Evolutionary conservation across 768 basidiomycete species (phyloP).

Genomic region (Boletus rubropictus): DNA sequence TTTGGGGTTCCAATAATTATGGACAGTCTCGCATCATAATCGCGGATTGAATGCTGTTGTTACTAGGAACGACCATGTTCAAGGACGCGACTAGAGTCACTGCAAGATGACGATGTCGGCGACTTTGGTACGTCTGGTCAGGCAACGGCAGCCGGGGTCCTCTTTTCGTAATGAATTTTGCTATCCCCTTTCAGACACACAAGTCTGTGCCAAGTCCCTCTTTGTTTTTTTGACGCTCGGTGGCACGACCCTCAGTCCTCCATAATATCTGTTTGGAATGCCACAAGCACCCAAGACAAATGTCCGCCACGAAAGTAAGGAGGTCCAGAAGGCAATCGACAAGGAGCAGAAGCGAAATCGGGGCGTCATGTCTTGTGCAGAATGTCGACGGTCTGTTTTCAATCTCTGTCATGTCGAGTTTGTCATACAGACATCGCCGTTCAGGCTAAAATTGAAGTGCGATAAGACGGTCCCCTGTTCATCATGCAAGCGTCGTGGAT

Average conservation of each 20-base stretch:
- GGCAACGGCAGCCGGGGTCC: too few species aligned
- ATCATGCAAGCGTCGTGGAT: constrained; percentile 66
- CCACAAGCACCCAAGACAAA: constrained; percentile 48
- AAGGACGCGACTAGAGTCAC: neutral
- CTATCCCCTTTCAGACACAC: neutral
- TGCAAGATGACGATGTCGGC: too few species aligned
- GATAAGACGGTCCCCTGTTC: constrained; percentile 60
- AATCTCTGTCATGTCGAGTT: neutral
- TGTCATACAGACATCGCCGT: neutral
- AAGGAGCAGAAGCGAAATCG: constrained; percentile 63
- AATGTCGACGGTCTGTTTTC: constrained; percentile 50
- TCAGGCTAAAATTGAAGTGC: constrained; percentile 64
- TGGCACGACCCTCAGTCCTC: neutral
- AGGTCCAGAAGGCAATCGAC: constrained; percentile 48
- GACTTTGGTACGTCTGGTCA: too few species aligned
- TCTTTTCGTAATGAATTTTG: constrained; percentile 3
- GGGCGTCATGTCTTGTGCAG: constrained; percentile 51
- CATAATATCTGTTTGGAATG: constrained; percentile 30
- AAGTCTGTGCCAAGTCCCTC: constrained; percentile 1
- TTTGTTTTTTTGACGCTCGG: neutral
- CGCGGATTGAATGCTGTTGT: neutral
- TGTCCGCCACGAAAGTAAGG: constrained; percentile 28
- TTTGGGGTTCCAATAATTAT: too few species aligned
- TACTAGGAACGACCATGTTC: neutral
- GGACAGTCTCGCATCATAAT: neutral